Conservation (phyloP, 306 rosid species). For the Trichosanthes cucumerina region DNA sequence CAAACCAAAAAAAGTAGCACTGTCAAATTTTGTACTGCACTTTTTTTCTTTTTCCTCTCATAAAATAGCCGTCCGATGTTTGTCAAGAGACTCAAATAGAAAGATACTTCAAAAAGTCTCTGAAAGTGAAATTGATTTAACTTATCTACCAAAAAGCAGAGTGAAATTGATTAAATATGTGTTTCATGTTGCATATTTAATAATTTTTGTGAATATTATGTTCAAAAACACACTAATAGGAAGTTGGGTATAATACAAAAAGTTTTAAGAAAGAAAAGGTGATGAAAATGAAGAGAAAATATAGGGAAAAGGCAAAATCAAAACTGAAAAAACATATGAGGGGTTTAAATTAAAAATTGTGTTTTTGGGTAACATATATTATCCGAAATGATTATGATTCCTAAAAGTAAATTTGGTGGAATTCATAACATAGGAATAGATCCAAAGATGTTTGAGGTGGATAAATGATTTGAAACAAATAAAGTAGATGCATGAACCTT, state of each 20-base stretch:
- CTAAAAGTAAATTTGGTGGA: neutral
- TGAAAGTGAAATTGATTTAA: neutral
- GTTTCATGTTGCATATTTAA: neutral
- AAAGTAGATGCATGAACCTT: slow-evolving; percentile 2
- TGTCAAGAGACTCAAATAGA: neutral
- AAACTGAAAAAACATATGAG: neutral
- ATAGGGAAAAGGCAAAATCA: no score
- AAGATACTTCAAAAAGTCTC: neutral
- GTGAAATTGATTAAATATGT: neutral
- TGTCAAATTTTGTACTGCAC: neutral
- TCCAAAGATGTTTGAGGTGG: neutral
- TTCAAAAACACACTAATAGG: neutral
- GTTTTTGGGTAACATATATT: neutral
- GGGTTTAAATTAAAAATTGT: neutral
- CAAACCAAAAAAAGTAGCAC: neutral
- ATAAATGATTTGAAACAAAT: slow-evolving; percentile 6
- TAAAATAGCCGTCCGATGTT: neutral
- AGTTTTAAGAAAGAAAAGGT: no score
- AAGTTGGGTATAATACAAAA: neutral
- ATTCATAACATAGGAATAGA: neutral
- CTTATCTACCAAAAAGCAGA: neutral
- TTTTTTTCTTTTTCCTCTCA: no score
- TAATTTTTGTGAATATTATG: neutral
- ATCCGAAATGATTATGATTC: neutral
- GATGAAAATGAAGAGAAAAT: no score